Base-by-base conservation (phyloP, 306 rosid species). In the Corylus americana region DNA sequence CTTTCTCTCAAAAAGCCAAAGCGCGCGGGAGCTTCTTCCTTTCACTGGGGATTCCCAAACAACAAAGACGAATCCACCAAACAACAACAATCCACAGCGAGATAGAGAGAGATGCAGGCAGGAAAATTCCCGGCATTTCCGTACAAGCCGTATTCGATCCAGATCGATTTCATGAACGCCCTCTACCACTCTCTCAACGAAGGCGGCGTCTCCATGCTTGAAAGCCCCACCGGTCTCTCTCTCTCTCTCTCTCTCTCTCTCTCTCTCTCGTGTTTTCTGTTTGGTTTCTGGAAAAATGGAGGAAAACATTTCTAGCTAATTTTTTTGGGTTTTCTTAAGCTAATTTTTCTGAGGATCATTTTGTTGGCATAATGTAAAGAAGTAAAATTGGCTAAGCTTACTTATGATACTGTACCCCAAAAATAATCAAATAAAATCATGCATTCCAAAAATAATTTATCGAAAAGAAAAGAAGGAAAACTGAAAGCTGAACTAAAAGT, bases 151-250 rank as follows among this genome's bases (percentile, higher is more conserved):
- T 94, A 94, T 79, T 73, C 91, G 9, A 94, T 94, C 51, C 98
- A 92, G 88, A 70, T 91, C 66, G 97, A 94, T 77, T 94, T 92
- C 90, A 94, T 92, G 98, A 92, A 87, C 31, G 88, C 97, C 1
- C 87, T 94, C 39, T 92, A 94, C 50, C 84, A 83, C 8, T 91
- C 88, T 71, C 98, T 94, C 50, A 69, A 85, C 71, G 83, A 79
- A 29, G 98, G 97, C 50, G 97, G 98, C 66, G 74, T 94, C 73
- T 91, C 98, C 79, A 92, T 94, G 97, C 85, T 94, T 37, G 98
- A 94, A 88, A 91, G 97, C 85, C 97, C 96, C 27, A 94, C 97
- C 0, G 97, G 98, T 90, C 81, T 4, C n/a, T 54, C 51, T 29
- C 53, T 18, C 70, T 18, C 27, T 74, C 69, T 64, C 68, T 14